Evolutionary conservation across 2,329 filamentous ascomycete species (phyloP).

Genomic region (Apiospora saccharicola): DNA sequence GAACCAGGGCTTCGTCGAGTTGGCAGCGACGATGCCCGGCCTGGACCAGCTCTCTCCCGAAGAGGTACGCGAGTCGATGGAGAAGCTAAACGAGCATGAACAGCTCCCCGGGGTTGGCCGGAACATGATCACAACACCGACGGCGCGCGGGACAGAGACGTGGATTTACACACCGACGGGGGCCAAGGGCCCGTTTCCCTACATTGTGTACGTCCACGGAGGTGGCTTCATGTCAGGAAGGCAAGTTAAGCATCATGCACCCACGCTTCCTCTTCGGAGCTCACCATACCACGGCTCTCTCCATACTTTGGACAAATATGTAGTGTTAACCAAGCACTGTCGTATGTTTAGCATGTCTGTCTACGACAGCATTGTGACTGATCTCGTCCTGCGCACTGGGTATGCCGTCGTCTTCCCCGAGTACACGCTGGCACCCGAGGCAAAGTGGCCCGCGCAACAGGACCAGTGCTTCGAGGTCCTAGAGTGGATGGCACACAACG

Average conservation of each 20-base stretch:
- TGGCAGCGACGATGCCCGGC: background rate
- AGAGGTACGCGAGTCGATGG: background rate
- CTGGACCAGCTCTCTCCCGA: background rate
- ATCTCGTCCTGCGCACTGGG: background rate
- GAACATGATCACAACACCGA: background rate
- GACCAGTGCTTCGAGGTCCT: background rate
- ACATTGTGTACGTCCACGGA: background rate
- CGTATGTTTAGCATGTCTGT: background rate
- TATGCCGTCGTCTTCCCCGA: background rate
- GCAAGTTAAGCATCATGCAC: background rate
- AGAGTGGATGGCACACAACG: background rate
- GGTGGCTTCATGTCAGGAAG: background rate
- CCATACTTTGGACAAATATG: background rate
- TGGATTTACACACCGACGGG: background rate
- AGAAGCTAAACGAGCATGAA: background rate
- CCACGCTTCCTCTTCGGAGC: background rate
- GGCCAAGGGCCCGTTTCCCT: background rate
- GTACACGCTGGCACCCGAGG: background rate
- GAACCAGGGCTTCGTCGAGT: background rate
- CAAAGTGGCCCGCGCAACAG: background rate
- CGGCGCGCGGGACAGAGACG: background rate
- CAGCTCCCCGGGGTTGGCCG: background rate
- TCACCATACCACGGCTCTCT: too few species aligned
- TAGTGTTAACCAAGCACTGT: background rate
- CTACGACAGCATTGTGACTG: background rate